phyloP scores from a whole-genome alignment of 2,329 filamentous ascomycete genomes.

The Emmonsiellopsis sp. region DNA sequence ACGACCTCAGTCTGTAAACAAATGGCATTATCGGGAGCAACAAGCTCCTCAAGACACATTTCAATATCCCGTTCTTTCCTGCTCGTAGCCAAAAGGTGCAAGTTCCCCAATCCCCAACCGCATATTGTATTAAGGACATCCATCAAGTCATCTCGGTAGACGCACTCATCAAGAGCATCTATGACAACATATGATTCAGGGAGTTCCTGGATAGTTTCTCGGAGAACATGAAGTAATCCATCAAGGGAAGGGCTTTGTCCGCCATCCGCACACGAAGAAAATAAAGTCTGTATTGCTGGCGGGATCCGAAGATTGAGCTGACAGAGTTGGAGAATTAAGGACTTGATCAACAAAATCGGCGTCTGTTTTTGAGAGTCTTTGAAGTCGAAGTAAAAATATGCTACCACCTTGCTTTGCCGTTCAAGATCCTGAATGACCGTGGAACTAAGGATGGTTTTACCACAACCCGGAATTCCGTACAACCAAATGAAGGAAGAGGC shows the following conservation, averaged over 20 bases:
- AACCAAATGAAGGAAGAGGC: constrained; percentile 22
- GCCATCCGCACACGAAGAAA: neutral
- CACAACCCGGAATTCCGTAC: constrained; percentile 22
- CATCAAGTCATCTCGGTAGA: constrained; percentile 7
- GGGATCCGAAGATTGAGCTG: constrained; percentile 12
- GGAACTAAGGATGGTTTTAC: constrained; percentile 24
- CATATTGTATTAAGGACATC: constrained; percentile 9
- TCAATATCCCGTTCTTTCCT: constrained; percentile 14
- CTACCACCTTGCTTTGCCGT: constrained; percentile 13
- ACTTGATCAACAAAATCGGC: constrained; percentile 14
- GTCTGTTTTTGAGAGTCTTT: constrained; percentile 19
- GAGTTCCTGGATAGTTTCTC: constrained; percentile 6
- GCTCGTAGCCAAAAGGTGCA: constrained; percentile 20
- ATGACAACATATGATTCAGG: constrained; percentile 13
- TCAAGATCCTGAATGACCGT: constrained; percentile 18
- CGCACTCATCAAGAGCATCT: constrained; percentile 16
- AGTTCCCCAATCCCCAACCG: constrained; percentile 10
- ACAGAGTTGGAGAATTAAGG: constrained; percentile 19
- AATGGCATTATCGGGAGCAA: constrained; percentile 7
- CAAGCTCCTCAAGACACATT: constrained; percentile 7
- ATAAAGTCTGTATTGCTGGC: constrained; percentile 3
- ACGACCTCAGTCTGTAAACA: constrained; percentile 10
- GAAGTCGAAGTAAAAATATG: constrained; percentile 22
- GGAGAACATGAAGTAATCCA: constrained; percentile 10
- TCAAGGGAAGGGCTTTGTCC: constrained; percentile 1